These are phyloP conservation scores for Gaultheria prostrata DNA, from an alignment of 148 eudicot genomes.

Conservation along the genomic window DNA sequence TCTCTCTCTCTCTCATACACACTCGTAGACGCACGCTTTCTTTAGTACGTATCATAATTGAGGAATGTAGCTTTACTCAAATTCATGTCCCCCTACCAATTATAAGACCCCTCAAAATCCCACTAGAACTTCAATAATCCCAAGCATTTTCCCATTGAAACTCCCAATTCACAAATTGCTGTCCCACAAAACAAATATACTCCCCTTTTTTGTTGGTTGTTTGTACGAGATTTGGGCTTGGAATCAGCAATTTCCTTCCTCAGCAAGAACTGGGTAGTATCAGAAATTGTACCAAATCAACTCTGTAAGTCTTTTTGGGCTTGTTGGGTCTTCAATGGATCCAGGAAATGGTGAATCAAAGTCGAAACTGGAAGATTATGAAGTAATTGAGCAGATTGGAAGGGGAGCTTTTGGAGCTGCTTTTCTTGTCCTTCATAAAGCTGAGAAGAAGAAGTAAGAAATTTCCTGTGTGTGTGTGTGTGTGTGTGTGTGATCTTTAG, in stretches of 20 bases:
- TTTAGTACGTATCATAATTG: slow-evolving; percentile 10
- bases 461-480: background rate
- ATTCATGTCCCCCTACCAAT: background rate
- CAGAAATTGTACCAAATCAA: background rate
- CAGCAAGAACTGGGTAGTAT: background rate
- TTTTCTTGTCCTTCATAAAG: slow-evolving; percentile 67
- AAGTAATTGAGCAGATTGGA: slow-evolving; percentile 76
- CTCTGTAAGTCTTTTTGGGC: slow-evolving; percentile 16
- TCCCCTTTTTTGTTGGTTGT: background rate
- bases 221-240: background rate
- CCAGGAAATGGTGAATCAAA: slow-evolving; percentile 38
- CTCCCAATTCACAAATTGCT: background rate
- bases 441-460: slow-evolving; percentile 68
- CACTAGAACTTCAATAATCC: background rate
- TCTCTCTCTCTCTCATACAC: background rate
- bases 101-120: background rate
- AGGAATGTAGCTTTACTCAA: slow-evolving; percentile 23
- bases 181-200: background rate
- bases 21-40: background rate
- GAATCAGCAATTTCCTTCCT: background rate
- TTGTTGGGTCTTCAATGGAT: slow-evolving; percentile 56
- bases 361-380: slow-evolving; percentile 79
- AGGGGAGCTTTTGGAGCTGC: slow-evolving; percentile 73
- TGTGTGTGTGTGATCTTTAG: background rate
- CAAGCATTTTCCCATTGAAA: background rate